Conservation (phyloP, 257 asterid genomes). For the Datura wrightii region DNA sequence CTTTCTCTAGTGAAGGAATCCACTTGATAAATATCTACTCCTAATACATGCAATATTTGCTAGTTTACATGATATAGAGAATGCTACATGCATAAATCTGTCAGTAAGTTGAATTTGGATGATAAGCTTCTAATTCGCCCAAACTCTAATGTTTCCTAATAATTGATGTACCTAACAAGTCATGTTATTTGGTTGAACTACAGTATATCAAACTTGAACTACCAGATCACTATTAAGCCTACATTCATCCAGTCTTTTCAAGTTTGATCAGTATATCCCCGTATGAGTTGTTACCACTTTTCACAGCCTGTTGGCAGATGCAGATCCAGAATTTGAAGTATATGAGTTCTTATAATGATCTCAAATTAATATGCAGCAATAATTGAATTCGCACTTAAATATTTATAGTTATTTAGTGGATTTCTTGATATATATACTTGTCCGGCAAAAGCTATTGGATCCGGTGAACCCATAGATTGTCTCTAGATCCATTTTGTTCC, state of each 20-base stretch:
- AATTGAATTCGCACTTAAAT: background rate
- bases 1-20: conserved; percentile 14
- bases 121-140: background rate
- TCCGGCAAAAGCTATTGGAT: background rate
- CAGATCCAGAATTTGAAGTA: background rate
- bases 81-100: background rate
- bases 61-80: background rate
- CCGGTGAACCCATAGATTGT: background rate
- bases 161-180: background rate
- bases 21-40: background rate
- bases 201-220: background rate
- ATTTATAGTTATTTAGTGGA: background rate
- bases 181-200: background rate
- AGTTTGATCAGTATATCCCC: background rate
- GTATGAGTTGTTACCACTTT: background rate
- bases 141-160: background rate
- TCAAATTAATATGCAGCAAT: background rate
- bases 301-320: background rate
- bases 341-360: background rate
- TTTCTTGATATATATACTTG: background rate
- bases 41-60: conserved; percentile 4
- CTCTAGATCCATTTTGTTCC: background rate
- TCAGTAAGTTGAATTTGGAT: conserved; percentile 20
- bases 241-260: background rate
- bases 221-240: background rate